These are phyloP conservation scores for Pseudonectria foliicola DNA, from an alignment of 2,329 filamentous ascomycete genomes.

Conservation along the genomic window DNA sequence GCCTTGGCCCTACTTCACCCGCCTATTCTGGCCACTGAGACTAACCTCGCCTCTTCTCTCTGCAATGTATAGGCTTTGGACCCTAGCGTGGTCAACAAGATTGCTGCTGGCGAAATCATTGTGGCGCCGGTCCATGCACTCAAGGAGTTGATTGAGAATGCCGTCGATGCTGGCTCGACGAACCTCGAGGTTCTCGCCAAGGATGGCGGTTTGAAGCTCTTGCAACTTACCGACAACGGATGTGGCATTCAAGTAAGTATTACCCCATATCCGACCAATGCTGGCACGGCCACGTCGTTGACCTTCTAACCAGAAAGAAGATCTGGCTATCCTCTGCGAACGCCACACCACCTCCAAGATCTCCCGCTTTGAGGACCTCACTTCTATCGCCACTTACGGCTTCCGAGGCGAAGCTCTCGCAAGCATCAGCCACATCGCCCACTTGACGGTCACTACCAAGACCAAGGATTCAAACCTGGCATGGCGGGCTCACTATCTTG, in stretches of 20 bases:
- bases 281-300: conserved; percentile 1
- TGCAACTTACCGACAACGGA: conserved; percentile 97
- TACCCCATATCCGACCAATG: background rate
- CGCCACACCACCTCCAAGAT: conserved; percentile 96
- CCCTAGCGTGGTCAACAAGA: conserved; percentile 94
- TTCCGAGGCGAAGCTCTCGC: conserved; percentile 94
- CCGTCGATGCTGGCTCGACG: conserved; percentile 94
- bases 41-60: no score
- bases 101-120: conserved; percentile 96
- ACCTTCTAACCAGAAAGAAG: conserved; percentile 60
- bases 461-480: conserved; percentile 82
- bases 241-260: conserved; percentile 78
- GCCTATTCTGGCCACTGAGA: background rate
- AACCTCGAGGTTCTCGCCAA: conserved; percentile 86
- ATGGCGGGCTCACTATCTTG: conserved; percentile 82
- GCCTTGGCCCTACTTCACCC: background rate
- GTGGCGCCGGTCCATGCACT: conserved; percentile 92
- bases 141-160: conserved; percentile 95
- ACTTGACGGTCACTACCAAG: conserved; percentile 89
- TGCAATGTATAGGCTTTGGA: conserved; percentile 62
- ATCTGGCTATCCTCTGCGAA: conserved; percentile 86
- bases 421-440: conserved; percentile 97
- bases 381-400: conserved; percentile 89
- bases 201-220: conserved; percentile 86
- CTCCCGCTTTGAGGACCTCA: conserved; percentile 85